Evolutionary conservation across 345 rosid genomes (phyloP).

Genomic region (Populus deltoides): DNA sequence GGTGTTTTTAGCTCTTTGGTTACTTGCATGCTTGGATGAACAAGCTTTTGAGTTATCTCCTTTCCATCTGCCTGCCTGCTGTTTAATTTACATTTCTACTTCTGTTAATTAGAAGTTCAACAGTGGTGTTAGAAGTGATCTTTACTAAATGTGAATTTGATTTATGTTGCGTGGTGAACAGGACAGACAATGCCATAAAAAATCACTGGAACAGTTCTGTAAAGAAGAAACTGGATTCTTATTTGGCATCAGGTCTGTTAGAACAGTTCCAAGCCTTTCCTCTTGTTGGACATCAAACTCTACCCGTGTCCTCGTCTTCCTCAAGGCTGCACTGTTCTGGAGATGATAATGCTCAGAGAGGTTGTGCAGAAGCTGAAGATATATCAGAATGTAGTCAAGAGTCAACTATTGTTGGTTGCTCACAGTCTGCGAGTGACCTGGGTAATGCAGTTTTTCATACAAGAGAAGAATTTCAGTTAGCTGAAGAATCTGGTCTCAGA

Average conservation of each 20-base stretch:
- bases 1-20: not conserved
- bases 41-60: not conserved
- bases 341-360: slow-evolving; percentile 57
- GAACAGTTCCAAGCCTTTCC: slow-evolving; percentile 72
- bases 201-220: slow-evolving; percentile 99
- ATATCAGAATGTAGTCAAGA: slow-evolving; percentile 94
- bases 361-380: slow-evolving; percentile 60
- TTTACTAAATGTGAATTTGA: not conserved
- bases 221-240: slow-evolving; percentile 93
- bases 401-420: slow-evolving; percentile 49
- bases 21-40: not conserved
- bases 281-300: slow-evolving; percentile 52
- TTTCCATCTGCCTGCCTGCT: not conserved
- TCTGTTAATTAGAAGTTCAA: not conserved
- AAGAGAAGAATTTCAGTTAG: slow-evolving; percentile 44
- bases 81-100: not conserved
- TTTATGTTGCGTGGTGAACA: slow-evolving; percentile 43
- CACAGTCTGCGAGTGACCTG: slow-evolving; percentile 61
- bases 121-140: not conserved
- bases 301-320: slow-evolving; percentile 52
- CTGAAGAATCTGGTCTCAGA: slow-evolving; percentile 43
- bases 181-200: slow-evolving; percentile 98
- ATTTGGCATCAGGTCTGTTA: slow-evolving; percentile 81
- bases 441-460: slow-evolving; percentile 38
- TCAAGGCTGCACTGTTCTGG: slow-evolving; percentile 61